phyloP scores from a whole-genome alignment of 1,139 yeast species.

The Debaryomyces singareniensis region DNA sequence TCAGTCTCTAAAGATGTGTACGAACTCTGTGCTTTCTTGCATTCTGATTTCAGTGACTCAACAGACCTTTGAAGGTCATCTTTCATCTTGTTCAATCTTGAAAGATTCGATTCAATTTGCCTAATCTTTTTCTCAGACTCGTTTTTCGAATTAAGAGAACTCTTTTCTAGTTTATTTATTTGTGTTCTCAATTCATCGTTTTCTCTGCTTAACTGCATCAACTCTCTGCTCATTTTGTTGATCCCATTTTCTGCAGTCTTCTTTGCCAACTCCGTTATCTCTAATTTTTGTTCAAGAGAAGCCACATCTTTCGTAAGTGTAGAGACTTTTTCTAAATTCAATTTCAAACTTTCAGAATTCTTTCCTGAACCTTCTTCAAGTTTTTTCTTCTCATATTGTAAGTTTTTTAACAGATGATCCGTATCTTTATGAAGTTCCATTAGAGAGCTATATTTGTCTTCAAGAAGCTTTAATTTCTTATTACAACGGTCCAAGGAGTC shows the following conservation, averaged over 20 bases:
- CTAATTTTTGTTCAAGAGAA: constrained; percentile 21
- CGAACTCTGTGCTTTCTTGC: neutral
- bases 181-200: constrained; percentile 49
- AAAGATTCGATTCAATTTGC: neutral
- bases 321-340: constrained; percentile 16
- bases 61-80: constrained; percentile 10
- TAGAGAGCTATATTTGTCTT: constrained; percentile 14
- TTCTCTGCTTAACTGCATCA: constrained; percentile 58
- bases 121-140: constrained; percentile 1
- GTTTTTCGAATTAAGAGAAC: neutral
- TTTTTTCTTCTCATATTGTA: constrained; percentile 27
- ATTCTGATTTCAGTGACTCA: constrained; percentile 14
- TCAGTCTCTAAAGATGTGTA: too few species aligned
- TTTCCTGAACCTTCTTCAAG: constrained; percentile 24
- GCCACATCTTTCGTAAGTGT: constrained; percentile 19
- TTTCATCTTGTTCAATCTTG: constrained; percentile 12
- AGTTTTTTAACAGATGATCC: constrained; percentile 22
- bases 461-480: constrained; percentile 17
- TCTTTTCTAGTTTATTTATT: constrained; percentile 12
- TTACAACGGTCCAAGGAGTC: constrained; percentile 11
- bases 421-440: constrained; percentile 31
- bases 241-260: constrained; percentile 79
- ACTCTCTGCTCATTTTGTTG: constrained; percentile 83
- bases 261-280: constrained; percentile 38
- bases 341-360: constrained; percentile 25